Evolutionary conservation across 2,329 filamentous ascomycete species (phyloP), one percentile per base, ranked within the genome.

Genomic region (Dactylonectria estremocensis): DNA sequence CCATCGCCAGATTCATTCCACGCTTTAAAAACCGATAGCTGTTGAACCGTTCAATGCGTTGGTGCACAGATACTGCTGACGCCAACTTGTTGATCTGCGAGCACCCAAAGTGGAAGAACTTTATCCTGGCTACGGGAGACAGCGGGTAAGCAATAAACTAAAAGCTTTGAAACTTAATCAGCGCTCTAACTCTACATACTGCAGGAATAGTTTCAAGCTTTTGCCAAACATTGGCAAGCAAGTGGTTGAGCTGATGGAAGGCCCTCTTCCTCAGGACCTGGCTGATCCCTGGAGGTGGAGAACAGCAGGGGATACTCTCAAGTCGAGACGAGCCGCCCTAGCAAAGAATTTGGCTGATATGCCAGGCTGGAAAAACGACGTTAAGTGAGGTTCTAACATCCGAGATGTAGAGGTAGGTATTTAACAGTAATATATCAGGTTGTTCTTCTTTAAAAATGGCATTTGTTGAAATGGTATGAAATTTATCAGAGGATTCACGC

Each of bases 41-140:
- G 6, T 14, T 65, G n/a, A 22, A 61, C 20, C 62, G 62, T 3
- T 37, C 62, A 22, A 65, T 65, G 62, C 61, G 62, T 37, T 65
- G 62, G 62, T 65, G 56, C 6, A 65, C 62, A 9, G 62, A 65
- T 8, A 65, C 62, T 33, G 62, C 62, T 13, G 62, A 65, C 20
- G 56, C 56, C 2, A 65, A 65, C n/a, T 48, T 65, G 7, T 24
- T 65, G 14, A 61, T 65, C 16, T 65, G 62, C 49, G 62, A 65
- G 22, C 49, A 65, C 24, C 62, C 62, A 13, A 61, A 28, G 48
- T 65, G 62, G 62, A 65, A 60, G 37, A 64, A 64, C 37, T 10
- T 64, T 5, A 54, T 65, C 7, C 22, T 65, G 13, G 62, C 62
- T 11, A 65, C 56, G 3, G 62, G 62, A 31, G 62, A 65, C 49